Base-by-base conservation (phyloP, 306 rosid species). In the Prunus mira region DNA sequence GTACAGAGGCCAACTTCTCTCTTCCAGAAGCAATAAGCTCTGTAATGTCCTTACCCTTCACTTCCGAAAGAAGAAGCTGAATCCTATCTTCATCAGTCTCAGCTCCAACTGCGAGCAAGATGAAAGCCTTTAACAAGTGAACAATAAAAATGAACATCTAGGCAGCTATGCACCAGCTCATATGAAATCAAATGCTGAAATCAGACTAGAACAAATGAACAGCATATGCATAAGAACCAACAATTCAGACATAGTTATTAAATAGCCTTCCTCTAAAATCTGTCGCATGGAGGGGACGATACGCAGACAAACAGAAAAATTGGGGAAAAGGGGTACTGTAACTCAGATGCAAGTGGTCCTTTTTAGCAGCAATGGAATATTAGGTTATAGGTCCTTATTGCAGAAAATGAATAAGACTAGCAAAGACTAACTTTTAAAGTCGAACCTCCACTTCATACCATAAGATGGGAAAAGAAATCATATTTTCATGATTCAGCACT, bases 11-110 rank as follows among this genome's bases (percentile, higher is more conserved):
- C 77, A 93, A 77, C 67, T 88, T 88, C 65, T 89, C 97, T 62
- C 86, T 82, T 18, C 97, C 96, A 13, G 84, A 70, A 2, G 98
- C 97, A 81, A 93, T 87, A 17, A 91, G 82, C 83, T 93, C 97
- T 3, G 84, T 84, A 73, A 91, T 18, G 73, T 93, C 96, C 71
- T 82, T 91, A 2, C 93, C 97, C 80, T 83, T 82, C 2, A 91
- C 78, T 76, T 76, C 87, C n/a, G 90, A 82, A 34, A 91, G 69
- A n/a, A 93, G 84, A 64, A 65, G 68, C 22, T 86, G 82, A 65
- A 91, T 81, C 74, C 38, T 88, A 1, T 77, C 89, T 19, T 85
- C 89, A 32, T 89, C 96, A 8, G 89, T 82, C 24, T 91, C 93
- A 43, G 82, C 87, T 67, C 97, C 97, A 86, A 91, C 97, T 91